Evolutionary conservation across 2,329 filamentous ascomycete species (phyloP), one percentile per base, ranked within the genome.

Genomic region (Tricladium varicosporioides): DNA sequence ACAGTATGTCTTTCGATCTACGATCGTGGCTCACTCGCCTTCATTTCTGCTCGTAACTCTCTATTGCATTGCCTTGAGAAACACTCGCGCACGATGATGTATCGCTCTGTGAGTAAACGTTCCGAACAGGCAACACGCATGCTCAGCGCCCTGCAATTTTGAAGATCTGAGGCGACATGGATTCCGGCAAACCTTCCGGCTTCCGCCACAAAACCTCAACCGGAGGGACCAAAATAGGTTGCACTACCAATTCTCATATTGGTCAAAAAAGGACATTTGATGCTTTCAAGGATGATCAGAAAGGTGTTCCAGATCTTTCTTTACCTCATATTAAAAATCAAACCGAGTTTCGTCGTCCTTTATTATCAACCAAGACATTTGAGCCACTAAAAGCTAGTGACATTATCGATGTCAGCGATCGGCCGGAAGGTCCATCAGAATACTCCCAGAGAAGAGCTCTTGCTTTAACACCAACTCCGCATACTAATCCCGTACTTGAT

Each of bases 371-470:
- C 10, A 63, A 56, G 46, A 45, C 44, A 19, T 53, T 57, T 14
- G 51, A 46, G 42, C 61, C 64, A 43, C 57, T 79, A 36, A 67
- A 65, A 44, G 75, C 80, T 14, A 81, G 80, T 67, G 68, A 71
- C 27, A 81, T 88, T 60, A 51, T 40, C 22, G 60, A 69, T 60
- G 69, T 75, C 22, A 65, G 73, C 14, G 60, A 66, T 48, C 47
- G 54, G 22, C 22, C 22, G 3, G 22, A 7, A 13, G 58, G 63
- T 22, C 52, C 54, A 8, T 79, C 79, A 14, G 80, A 85, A 58
- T 84, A 84, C 66, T 80, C 82, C 0, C 85, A 87, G 66, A 76
- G 84, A 51, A 75, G 72, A 51, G 64, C 66, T 2, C 72, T 84
- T 48, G 73, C 76, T 44, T 76, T 81, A 9, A 86, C 83, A 5